These are phyloP conservation scores for Sugiyamaella xylanicola DNA, from an alignment of 1,139 yeast species.

Conservation along the genomic window DNA sequence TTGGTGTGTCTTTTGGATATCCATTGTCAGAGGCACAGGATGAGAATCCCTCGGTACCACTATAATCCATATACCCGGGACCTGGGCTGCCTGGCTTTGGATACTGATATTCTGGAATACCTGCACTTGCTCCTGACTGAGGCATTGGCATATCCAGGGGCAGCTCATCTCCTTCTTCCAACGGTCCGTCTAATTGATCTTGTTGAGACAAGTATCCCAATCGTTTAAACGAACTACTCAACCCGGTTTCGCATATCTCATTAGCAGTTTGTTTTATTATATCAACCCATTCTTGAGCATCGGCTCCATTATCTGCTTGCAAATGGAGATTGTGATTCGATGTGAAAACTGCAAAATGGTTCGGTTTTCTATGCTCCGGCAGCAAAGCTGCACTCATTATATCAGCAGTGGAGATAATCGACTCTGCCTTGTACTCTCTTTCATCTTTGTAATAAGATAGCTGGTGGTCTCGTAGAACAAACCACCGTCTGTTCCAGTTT, in stretches of 20 bases:
- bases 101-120: neutral
- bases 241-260: constrained; percentile 31
- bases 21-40: constrained; percentile 22
- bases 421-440: constrained; percentile 57
- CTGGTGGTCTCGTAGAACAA: constrained; percentile 58
- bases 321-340: constrained; percentile 50
- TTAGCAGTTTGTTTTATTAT: constrained; percentile 42
- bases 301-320: constrained; percentile 44
- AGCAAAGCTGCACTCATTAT: constrained; percentile 46
- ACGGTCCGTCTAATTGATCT: constrained; percentile 8
- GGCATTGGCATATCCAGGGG: constrained; percentile 1
- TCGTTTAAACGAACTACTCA: constrained; percentile 35
- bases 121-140: neutral
- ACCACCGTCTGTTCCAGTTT: constrained; percentile 58
- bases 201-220: constrained; percentile 19
- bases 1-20: neutral
- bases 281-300: constrained; percentile 49
- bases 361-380: constrained; percentile 43
- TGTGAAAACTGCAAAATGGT: constrained; percentile 49
- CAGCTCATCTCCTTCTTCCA: neutral
- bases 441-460: constrained; percentile 61
- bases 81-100: constrained; percentile 18
- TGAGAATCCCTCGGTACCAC: constrained; percentile 24
- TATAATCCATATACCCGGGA: constrained; percentile 18
- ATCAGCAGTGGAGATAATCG: constrained; percentile 48